Evolutionary conservation across 768 basidiomycete species (phyloP).

Genomic region (Psilocybe tampanensis): DNA sequence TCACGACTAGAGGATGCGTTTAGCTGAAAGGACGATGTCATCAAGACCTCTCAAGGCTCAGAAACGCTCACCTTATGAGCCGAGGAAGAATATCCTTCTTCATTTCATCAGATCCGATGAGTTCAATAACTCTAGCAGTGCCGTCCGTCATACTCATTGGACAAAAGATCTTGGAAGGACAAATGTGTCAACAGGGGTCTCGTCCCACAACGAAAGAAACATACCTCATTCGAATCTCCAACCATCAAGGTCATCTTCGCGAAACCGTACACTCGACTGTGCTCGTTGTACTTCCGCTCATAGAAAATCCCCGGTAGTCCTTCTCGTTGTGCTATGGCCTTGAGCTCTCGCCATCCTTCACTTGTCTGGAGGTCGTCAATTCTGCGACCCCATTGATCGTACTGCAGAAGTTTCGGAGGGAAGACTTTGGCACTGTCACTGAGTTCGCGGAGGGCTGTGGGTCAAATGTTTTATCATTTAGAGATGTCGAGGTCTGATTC

Average conservation of each 20-base stretch:
- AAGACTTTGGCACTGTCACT: constrained; percentile 42
- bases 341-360: constrained; percentile 73
- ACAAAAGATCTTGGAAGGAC: constrained; percentile 54
- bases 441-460: constrained; percentile 57
- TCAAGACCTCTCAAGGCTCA: background rate
- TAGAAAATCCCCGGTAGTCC: constrained; percentile 71
- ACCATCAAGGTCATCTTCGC: constrained; percentile 63
- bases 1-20: constrained; percentile 49
- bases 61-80: constrained; percentile 54
- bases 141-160: constrained; percentile 85
- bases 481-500: background rate
- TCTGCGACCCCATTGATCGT: constrained; percentile 73
- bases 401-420: constrained; percentile 63
- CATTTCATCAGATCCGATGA: constrained; percentile 61
- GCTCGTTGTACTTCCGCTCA: constrained; percentile 60
- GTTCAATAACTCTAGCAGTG: constrained; percentile 70
- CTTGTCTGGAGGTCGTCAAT: constrained; percentile 70
- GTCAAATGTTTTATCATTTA: background rate
- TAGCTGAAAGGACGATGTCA: background rate
- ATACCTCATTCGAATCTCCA: constrained; percentile 65
- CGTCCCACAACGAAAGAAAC: constrained; percentile 9
- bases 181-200: background rate
- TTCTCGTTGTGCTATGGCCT: constrained; percentile 61
- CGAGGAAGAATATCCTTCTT: constrained; percentile 59
- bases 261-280: constrained; percentile 67